Conservation (phyloP, 306 rosid genomes). For the Spatholobus suberectus region DNA sequence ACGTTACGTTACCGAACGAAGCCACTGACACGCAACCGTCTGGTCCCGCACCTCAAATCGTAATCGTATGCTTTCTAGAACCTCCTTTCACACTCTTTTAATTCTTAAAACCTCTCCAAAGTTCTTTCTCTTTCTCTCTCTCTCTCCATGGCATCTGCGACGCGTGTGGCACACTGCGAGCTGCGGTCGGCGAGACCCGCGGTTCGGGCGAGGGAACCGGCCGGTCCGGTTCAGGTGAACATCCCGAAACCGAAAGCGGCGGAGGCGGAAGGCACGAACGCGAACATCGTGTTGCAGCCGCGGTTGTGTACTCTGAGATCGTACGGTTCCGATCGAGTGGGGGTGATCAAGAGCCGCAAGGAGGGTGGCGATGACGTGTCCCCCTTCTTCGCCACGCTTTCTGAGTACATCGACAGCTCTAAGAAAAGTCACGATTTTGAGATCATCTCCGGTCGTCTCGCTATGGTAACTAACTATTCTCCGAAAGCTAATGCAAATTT, state of each 20-base stretch:
- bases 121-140: too few species aligned
- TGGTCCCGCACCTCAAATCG: too few species aligned
- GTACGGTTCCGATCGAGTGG: slow-evolving; percentile 68
- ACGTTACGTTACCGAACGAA: too few species aligned
- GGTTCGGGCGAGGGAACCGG: slow-evolving; percentile 31
- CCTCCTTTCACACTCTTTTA: too few species aligned
- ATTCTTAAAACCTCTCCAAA: too few species aligned
- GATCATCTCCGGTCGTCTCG: slow-evolving; percentile 90
- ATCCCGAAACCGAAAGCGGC: slow-evolving; percentile 49
- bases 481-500: too few species aligned
- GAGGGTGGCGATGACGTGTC: slow-evolving; percentile 52
- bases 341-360: slow-evolving; percentile 51
- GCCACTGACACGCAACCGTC: too few species aligned
- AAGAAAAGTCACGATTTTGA: slow-evolving; percentile 91
- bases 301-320: slow-evolving; percentile 84
- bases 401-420: slow-evolving; percentile 84
- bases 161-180: slow-evolving; percentile 54
- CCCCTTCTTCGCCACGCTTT: slow-evolving; percentile 73
- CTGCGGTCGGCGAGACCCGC: slow-evolving; percentile 38
- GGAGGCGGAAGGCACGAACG: slow-evolving; percentile 45
- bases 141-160: slow-evolving; percentile 58
- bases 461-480: slow-evolving; percentile 80
- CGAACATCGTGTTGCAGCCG: slow-evolving; percentile 81
- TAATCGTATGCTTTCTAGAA: too few species aligned
- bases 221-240: slow-evolving; percentile 51